These are phyloP conservation scores for Diaporthe aspalathi DNA, from an alignment of 2,329 filamentous ascomycete genomes.

Conservation along the genomic window DNA sequence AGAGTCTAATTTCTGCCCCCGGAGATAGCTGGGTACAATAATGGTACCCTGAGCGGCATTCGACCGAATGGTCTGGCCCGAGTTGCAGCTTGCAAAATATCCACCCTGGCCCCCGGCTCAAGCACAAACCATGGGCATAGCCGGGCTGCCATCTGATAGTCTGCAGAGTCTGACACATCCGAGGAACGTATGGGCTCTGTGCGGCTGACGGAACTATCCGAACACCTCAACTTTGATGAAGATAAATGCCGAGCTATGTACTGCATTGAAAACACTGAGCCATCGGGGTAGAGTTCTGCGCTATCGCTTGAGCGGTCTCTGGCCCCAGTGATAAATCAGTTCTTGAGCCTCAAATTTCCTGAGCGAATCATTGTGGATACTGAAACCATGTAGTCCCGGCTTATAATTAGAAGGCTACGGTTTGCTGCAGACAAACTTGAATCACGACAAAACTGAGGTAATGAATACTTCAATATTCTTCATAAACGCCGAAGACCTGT, in stretches of 20 bases:
- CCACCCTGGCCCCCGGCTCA: not conserved
- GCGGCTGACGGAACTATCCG: not conserved
- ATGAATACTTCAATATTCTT: not conserved
- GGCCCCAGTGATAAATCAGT: not conserved
- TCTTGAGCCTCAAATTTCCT: not conserved
- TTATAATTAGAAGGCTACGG: not conserved
- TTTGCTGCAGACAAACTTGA: not conserved
- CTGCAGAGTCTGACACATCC: not conserved
- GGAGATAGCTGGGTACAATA: not conserved
- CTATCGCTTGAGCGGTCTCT: not conserved
- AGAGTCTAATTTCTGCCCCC: not conserved
- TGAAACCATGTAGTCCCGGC: not conserved
- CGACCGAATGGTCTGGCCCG: not conserved
- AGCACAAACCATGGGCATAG: not conserved
- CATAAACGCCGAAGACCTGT: not conserved
- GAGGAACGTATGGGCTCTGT: not conserved
- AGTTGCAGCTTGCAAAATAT: not conserved
- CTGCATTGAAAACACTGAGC: too few relatives aligned
- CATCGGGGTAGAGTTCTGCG: not conserved
- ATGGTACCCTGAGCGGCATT: not conserved
- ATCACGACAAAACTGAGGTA: not conserved
- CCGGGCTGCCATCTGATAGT: not conserved
- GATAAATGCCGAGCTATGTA: not conserved
- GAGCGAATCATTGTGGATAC: conserved; percentile 8
- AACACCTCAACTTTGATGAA: not conserved